A percentile compares a stretch with the other conserved stretches of the same genome.
Conservation (phyloP, 768 basidiomycete genomes). For the Porpolomopsis calyptriformis region DNA sequence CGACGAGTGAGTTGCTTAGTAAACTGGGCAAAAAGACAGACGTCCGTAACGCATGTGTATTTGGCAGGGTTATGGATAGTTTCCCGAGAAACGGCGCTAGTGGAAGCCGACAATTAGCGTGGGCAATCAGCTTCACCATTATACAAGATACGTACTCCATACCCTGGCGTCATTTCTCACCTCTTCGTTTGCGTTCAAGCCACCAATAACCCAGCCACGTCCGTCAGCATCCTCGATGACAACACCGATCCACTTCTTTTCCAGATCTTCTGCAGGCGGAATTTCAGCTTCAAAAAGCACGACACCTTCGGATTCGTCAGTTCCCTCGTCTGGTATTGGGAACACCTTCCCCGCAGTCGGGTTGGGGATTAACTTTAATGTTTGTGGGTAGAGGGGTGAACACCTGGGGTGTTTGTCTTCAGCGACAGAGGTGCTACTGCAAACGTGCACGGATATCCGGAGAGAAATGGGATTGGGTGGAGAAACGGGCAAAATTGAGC, state of each 20-base stretch:
- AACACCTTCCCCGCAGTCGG: slow-evolving; percentile 44
- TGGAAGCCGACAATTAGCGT: neutral
- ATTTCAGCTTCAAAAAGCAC: slow-evolving; percentile 51
- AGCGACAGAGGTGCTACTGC: slow-evolving; percentile 20
- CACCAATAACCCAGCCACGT: slow-evolving; percentile 53
- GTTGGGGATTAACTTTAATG: slow-evolving; percentile 54
- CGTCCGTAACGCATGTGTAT: slow-evolving; percentile 27
- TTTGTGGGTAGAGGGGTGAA: slow-evolving; percentile 30
- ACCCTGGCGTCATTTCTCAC: slow-evolving; percentile 26
- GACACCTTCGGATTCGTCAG: slow-evolving; percentile 66
- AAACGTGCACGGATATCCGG: slow-evolving; percentile 37
- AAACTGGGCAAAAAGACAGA: slow-evolving; percentile 44
- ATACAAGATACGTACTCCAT: slow-evolving; percentile 31
- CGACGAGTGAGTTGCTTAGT: slow-evolving; percentile 50
- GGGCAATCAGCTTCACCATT: too few relatives aligned
- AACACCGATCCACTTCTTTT: slow-evolving; percentile 40
- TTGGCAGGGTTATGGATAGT: slow-evolving; percentile 25
- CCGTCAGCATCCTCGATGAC: slow-evolving; percentile 38
- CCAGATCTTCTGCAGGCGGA: slow-evolving; percentile 9
- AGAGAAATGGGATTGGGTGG: slow-evolving; percentile 40
- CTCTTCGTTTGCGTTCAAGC: slow-evolving; percentile 29
- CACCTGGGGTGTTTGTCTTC: slow-evolving; percentile 22
- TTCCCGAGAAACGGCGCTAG: slow-evolving; percentile 32
- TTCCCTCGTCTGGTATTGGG: slow-evolving; percentile 56
- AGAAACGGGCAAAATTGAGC: slow-evolving; percentile 38